Evolutionary conservation across 768 basidiomycete species (phyloP).

Genomic region (Hygrocybe coccinea): DNA sequence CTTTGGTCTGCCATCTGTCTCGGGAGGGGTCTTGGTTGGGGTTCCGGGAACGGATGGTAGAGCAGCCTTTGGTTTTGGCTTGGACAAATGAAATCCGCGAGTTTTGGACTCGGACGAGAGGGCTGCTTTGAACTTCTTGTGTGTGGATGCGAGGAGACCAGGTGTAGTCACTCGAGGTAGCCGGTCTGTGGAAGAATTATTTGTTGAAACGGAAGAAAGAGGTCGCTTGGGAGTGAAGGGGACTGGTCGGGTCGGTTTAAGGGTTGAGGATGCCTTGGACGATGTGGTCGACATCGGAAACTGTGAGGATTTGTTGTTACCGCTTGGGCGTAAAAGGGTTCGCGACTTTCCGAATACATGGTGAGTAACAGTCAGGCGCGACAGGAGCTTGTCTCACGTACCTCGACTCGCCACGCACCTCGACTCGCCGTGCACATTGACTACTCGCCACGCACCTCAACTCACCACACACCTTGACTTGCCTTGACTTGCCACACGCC

Average conservation of each 20-base stretch:
- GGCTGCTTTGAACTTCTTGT: conserved; percentile 62
- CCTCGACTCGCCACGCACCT: no score
- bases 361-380: no score
- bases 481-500: no score
- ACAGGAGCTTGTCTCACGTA: no score
- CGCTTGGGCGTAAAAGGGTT: neutral
- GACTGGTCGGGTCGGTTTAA: conserved; percentile 36
- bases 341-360: neutral
- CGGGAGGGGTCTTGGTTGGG: conserved; percentile 39
- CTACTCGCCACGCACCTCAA: no score
- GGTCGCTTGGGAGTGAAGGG: conserved; percentile 58
- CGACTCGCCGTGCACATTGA: no score
- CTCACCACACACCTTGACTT: no score
- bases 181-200: conserved; percentile 31
- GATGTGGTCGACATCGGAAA: neutral
- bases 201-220: conserved; percentile 28
- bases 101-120: conserved; percentile 40
- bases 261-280: conserved; percentile 29
- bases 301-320: neutral
- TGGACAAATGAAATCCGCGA: conserved; percentile 11
- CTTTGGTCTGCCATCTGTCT: conserved; percentile 40
- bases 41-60: conserved; percentile 49
- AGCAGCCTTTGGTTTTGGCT: conserved; percentile 3
- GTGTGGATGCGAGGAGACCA: conserved; percentile 36
- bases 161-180: conserved; percentile 35